Percentiles rank a stretch among this genome's conserved stretches.
Evolutionary conservation across 2,329 filamentous ascomycete species (phyloP).

Genomic region (Fusarium denticulatum): DNA sequence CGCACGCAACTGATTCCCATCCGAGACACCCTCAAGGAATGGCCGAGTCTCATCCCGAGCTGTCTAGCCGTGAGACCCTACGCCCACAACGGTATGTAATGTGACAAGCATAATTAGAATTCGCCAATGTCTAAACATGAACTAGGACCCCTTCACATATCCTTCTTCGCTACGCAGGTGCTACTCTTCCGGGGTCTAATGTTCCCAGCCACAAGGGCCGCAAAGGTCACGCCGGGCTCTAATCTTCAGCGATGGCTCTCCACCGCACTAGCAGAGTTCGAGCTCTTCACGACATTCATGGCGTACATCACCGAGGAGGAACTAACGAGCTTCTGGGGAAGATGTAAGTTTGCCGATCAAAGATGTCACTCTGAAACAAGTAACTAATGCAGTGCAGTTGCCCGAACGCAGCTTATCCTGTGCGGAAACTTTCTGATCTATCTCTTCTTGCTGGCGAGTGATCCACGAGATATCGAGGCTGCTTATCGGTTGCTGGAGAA

Average conservation of each 20-base stretch:
- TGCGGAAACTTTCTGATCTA: conserved; percentile 61
- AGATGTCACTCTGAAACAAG: not conserved
- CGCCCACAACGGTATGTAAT: conserved; percentile 32
- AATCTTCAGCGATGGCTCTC: conserved; percentile 50
- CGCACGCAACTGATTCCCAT: conserved; percentile 39
- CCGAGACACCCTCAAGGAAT: conserved; percentile 47
- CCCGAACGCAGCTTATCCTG: conserved; percentile 57
- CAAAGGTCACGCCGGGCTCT: conserved; percentile 51
- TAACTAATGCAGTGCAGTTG: conserved; percentile 32
- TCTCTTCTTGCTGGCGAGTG: conserved; percentile 56
- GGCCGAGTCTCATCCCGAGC: conserved; percentile 50
- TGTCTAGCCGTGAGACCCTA: conserved; percentile 39
- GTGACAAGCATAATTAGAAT: not conserved
- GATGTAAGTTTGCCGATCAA: conserved; percentile 49
- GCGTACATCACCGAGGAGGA: conserved; percentile 47
- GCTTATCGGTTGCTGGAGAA: conserved; percentile 50
- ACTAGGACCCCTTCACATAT: conserved; percentile 52
- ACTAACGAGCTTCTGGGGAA: conserved; percentile 56
- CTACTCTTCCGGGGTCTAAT: conserved; percentile 57
- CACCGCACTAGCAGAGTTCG: conserved; percentile 49
- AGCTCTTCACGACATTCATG: conserved; percentile 53
- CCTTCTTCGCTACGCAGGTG: conserved; percentile 54
- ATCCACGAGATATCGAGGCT: conserved; percentile 46
- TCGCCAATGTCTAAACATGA: conserved; percentile 12
- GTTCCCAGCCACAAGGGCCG: conserved; percentile 55